Base-by-base conservation (phyloP, 371 early-diverging fungal species). In the Saksenaea vasiformis region DNA sequence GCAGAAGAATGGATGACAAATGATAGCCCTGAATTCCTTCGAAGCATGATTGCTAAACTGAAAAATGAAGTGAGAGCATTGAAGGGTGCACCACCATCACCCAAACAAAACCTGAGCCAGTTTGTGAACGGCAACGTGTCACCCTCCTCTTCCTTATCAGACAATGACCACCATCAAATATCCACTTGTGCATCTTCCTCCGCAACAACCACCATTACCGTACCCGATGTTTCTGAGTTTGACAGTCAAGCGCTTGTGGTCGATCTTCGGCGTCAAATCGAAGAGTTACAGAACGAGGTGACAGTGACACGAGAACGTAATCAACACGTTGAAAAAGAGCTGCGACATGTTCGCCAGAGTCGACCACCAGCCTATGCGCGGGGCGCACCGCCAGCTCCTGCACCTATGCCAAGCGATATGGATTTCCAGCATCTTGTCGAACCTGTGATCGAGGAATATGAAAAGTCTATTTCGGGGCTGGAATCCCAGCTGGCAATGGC, bases 391-490 rank as follows among this genome's bases (percentile, higher is more conserved):
- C 44, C 54, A 8, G 14, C 35, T 1, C 36, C 55, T 51, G 53
- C 38, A 36, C 47, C 60, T 10, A 44, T 31, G 27, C 31, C 47
- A 26, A 54, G 54, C 14, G 51, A 62, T 27, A 15, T 65, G 24
- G 73, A 77, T 15, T 87, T 89, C 60, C 84, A 86, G 47, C 83
- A 86, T 17, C 69, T 84, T 51, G 87, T 86, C 5, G 90, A 87
- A 36, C 87, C 90, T 37, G 86, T 87, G 26, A 87, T 88, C 70
- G 84, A 87, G 68, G 87, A 90, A 51, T 86, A 88, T 37, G 88
- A 86, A 68, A 87, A 86, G 58, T 80, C 84, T 0, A 78, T 87
- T 4, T 73, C 86, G 2, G 78, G 74, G 1, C 73, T 90, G 10
- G 88, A 87, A 60, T 78, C 79, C 5, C 83, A 88, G 53, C 65